Evolutionary conservation across 805 yeast genomes (phyloP), one percentile per base, ranked within the genome.

Genomic region (Sugiyamaella mastotermitis): DNA sequence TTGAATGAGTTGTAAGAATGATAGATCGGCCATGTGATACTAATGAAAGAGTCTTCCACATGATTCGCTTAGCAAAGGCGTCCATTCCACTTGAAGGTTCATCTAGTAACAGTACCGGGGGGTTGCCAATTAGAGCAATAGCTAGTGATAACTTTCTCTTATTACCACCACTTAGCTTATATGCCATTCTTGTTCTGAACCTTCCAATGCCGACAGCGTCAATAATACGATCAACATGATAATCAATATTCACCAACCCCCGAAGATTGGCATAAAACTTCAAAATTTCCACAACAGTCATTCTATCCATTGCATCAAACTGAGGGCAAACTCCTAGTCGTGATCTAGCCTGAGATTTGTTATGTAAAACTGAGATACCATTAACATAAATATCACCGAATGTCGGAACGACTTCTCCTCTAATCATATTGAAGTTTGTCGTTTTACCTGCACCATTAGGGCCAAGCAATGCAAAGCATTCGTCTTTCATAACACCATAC

Each of bases 81-180:
- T 60, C 65, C 65, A 60, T 60, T 17, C 65, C 65, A 31, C 57
- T 48, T 16, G 65, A 61, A 11, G 65, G 65, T 45, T 60, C 65
- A 38, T 60, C 65, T n/a, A 60, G 53, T 18, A 60, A 43, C 25
- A 60, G 40, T 9, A 61, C 61, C 10, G 53, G 43, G n/a, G 65
- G 64, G 27, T 60, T 56, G 3, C 61, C 64, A 48, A 60, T 57
- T 13, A 60, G 44, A 6, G 65, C 60, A 13, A 59, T 53, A 7
- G 55, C 65, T 26, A 60, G 46, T 6, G 65, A 61, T 24, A 60
- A 46, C 42, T 60, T 58, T 29, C 65, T 45, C 36, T 60, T 56
- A 44, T 61, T 60, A 8, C 65, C 65, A 1, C 65, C 65, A 31
- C 62, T 56, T 16, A 60, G 48, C 33, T 55, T 50, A 32, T 46